Evolutionary conservation across 2,329 filamentous ascomycete species (phyloP).

Genomic region (Penicillium sp.): DNA sequence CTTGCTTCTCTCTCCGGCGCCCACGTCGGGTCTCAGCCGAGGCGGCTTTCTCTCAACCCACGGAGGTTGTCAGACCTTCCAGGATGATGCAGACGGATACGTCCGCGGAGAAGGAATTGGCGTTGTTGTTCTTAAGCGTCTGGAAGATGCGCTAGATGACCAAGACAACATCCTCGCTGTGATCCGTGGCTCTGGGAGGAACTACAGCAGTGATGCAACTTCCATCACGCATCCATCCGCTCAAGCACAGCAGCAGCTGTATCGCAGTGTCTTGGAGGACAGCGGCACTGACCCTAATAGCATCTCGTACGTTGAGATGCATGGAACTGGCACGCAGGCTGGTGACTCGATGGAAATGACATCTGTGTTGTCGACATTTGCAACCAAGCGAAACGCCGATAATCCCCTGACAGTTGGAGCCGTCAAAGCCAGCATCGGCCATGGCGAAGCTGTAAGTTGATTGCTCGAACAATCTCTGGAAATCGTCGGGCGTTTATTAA

Average conservation of each 20-base stretch:
- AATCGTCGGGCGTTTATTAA: no score
- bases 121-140: conserved; percentile 51
- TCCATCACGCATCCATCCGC: conserved; percentile 46
- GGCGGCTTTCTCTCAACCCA: conserved; percentile 30
- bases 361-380: conserved; percentile 37
- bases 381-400: conserved; percentile 14
- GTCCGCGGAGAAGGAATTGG: conserved; percentile 53
- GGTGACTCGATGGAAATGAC: conserved; percentile 39
- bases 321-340: conserved; percentile 43
- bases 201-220: conserved; percentile 47
- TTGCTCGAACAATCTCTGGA: no score
- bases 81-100: conserved; percentile 53
- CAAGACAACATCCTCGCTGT: conserved; percentile 46
- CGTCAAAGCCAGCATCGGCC: conserved; percentile 40
- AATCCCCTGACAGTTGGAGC: conserved; percentile 33
- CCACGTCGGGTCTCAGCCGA: conserved; percentile 68
- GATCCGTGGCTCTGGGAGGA: conserved; percentile 43
- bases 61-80: conserved; percentile 52
- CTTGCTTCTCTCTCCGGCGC: conserved; percentile 70
- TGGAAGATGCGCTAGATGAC: conserved; percentile 51
- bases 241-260: conserved; percentile 38
- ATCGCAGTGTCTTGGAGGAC: conserved; percentile 36
- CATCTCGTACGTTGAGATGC: conserved; percentile 42
- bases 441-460: conserved; percentile 49
- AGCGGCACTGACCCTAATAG: conserved; percentile 40